phyloP scores from a whole-genome alignment of 139 green algal species.

The Volvox reticuliferus region DNA sequence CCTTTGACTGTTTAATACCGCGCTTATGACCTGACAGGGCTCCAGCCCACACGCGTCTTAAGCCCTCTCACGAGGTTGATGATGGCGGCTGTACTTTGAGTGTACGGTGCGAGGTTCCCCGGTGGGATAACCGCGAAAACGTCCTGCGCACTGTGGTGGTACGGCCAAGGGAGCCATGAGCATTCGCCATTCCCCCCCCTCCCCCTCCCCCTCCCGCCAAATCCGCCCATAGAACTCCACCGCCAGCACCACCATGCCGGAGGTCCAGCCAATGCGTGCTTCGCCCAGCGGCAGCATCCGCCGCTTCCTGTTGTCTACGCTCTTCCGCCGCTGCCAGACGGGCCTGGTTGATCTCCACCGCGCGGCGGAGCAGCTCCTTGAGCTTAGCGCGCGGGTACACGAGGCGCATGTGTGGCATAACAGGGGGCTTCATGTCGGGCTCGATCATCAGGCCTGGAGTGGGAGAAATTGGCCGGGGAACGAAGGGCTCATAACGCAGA shows the following conservation, averaged over 20 bases:
- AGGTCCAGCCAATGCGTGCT: not conserved
- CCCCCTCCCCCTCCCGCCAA: not conserved
- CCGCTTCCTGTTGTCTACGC: not conserved
- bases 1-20: too few relatives aligned
- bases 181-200: not conserved
- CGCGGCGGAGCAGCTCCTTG: constrained; percentile 31
- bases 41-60: too few relatives aligned
- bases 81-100: too few relatives aligned
- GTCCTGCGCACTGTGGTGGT: not conserved
- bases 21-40: too few relatives aligned
- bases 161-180: not conserved
- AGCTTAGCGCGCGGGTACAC: constrained; percentile 24
- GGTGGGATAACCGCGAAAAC: not conserved
- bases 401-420: constrained; percentile 41
- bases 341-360: not conserved
- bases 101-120: too few relatives aligned
- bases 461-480: not conserved
- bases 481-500: not conserved
- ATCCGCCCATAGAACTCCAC: constrained; percentile 5
- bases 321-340: not conserved
- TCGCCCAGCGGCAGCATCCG: not conserved
- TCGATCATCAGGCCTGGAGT: constrained; percentile 18
- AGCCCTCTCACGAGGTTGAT: too few relatives aligned
- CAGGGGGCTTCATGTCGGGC: constrained; percentile 21
- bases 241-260: not conserved